Base-by-base conservation (phyloP, 495 filamentous ascomycete species). In the Annulohypoxylon nitens region DNA sequence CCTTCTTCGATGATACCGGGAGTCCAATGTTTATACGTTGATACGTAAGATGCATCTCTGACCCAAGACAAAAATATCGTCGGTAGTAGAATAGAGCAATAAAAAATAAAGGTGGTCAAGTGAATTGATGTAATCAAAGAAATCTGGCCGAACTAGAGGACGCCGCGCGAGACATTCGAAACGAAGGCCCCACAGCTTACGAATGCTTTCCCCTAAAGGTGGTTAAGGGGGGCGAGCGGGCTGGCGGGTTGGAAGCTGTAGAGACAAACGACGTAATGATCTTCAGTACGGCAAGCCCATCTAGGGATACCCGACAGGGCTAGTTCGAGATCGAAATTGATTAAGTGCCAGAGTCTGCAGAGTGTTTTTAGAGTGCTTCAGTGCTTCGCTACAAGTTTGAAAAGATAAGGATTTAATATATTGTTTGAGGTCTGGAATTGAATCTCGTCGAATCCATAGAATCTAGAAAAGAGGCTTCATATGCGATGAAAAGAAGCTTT, bases 131-230 rank as follows among this genome's bases (percentile, higher is more conserved):
- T 75, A 75, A 71, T 64, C 8, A 20, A 57, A 26, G 51, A 39
- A 59, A 61, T 70, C 64, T 70, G 53, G 51, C 72, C 67, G 63
- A 68, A 71, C 63, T 67, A 60, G 67, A 45, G 12, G 43, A 66
- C 58, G 58, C 67, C 37, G 25, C 25, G 55, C 62, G 36, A 74
- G 63, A 74, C 50, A 75, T 64, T 67, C 67, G 72, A 75, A 71
- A 75, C 72, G 58, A 63, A 47, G 36, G 67, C 64, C 72, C 72
- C 72, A 75, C 72, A 67, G 72, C 72, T 75, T 75, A 75, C 72
- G 72, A 75, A 70, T 75, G 64, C 72, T 70, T 26, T 68, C 63
- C 53, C 67, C 72, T 75, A 64, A 66, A 54, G 18, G 37, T 61
- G 65, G 30, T 68, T 34, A 60, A 16, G 58, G n/a, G 30, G 58